phyloP scores from a whole-genome alignment of 116 monocot species.

The Trichopus zeylanicus region DNA sequence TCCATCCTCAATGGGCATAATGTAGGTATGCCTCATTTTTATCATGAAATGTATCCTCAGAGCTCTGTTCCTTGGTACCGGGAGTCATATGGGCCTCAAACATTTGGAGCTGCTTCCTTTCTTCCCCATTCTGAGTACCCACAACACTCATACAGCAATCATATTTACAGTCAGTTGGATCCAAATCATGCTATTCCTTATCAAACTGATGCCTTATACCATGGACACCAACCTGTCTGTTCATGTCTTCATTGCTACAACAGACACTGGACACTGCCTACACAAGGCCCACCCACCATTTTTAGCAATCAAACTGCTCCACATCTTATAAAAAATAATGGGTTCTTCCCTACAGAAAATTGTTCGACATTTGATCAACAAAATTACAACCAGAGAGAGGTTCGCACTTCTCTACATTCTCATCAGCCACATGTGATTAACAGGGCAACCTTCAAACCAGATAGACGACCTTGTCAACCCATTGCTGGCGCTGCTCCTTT shows the following conservation, averaged over 20 bases:
- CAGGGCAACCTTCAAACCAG: constrained; percentile 25
- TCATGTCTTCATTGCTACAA: constrained; percentile 50
- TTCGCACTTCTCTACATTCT: constrained; percentile 24
- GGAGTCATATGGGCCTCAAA: constrained; percentile 15
- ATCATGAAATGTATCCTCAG: constrained; percentile 26
- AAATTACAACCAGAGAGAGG: constrained; percentile 25
- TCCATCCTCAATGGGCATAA: constrained; percentile 16
- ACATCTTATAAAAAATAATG: constrained; percentile 29
- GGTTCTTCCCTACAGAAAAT: constrained; percentile 25
- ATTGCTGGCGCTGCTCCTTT: constrained; percentile 78
- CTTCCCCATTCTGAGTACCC: constrained; percentile 22
- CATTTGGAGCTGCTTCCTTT: constrained; percentile 21
- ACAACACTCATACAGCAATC: constrained; percentile 25
- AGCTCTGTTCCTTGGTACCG: constrained; percentile 36
- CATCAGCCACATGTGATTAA: constrained; percentile 16
- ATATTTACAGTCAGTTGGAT: constrained; percentile 33
- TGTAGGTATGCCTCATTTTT: constrained; percentile 21
- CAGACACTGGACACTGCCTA: constrained; percentile 34
- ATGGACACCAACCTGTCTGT: constrained; percentile 49
- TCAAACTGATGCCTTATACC: constrained; percentile 43
- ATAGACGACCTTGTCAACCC: constrained; percentile 47
- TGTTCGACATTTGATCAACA: constrained; percentile 11
- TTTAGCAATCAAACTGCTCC: constrained; percentile 30
- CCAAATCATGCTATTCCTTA: constrained; percentile 37
- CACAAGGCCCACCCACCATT: constrained; percentile 13